Evolutionary conservation across 257 asterid genomes (phyloP), one percentile per base, ranked within the genome.

Genomic region (Solanum commersonii): DNA sequence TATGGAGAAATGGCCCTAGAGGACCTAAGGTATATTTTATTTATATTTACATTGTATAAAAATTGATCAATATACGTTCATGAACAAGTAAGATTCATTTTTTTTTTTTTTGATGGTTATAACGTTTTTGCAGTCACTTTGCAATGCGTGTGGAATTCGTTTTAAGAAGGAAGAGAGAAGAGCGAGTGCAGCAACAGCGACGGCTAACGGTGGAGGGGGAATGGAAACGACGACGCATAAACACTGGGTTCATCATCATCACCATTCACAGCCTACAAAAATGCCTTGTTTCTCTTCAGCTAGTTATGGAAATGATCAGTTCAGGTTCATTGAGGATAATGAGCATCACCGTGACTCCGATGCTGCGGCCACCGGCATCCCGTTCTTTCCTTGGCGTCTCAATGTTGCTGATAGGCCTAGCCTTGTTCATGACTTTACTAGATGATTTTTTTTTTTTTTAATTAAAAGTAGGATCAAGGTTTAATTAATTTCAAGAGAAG

Each of bases 131-230:
- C 97, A 97, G 99, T 97, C 99, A 5, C 91, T 97, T 4, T 97
- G 99, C 94, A 97, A 97, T 89, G 99, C 99, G 23, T 97, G 99
- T 85, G 99, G 99, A 44, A 97, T 96, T 68, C 95, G 99, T 38
- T 96, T 89, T 95, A 97, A 96, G 94, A 97, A 97, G 89, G 99
- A 97, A 87, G 98, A 97, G 88, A 94, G 98, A 88, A 93, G 99
- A 86, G 99, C 99, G 15, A 88, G 94, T 49, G 98, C 98, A 6
- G 99, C 98, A 22, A 93, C 95, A 4, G 94, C 98, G 84, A 76
- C 92, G 16, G 88, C 78, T 73, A 88, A 89, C 52, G 90, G 90
- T n/a, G 91, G 88, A 63, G 90, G 79, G 25, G 86, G 20, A n/a
- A 81, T 88, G 37, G 98, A 92, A 20, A 56, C 67, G 67, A 56